A percentile compares a stretch with the other conserved stretches of the same genome.
Conservation (phyloP, 1,139 yeast genomes). For the Yamadazyma epiphylla region DNA sequence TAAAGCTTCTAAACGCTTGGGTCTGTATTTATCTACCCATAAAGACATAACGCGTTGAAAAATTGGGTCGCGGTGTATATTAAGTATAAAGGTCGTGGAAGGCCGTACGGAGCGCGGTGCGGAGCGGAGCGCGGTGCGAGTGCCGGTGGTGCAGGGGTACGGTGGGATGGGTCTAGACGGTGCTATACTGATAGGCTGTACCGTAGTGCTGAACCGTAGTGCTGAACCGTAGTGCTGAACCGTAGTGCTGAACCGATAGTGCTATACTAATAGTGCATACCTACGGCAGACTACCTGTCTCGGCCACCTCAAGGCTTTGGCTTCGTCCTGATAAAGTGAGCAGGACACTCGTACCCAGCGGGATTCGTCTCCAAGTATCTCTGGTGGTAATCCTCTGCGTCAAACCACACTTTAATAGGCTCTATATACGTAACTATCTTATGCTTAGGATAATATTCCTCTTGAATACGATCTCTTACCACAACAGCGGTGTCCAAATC, state of each 20-base stretch:
- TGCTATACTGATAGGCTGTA: not conserved
- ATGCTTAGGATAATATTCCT: conserved; percentile 42
- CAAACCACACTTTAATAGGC: conserved; percentile 69
- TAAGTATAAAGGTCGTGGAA: not conserved
- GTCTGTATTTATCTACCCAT: conserved; percentile 96
- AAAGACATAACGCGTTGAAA: conserved; percentile 56
- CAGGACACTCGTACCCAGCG: conserved; percentile 83
- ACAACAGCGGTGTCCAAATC: conserved; percentile 25
- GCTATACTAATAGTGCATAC: too few species aligned
- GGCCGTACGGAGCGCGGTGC: not conserved
- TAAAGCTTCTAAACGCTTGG: conserved; percentile 59
- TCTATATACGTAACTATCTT: conserved; percentile 59
- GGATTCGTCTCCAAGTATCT: conserved; percentile 75
- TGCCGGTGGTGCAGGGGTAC: not conserved
- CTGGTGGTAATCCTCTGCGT: conserved; percentile 95
- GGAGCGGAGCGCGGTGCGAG: not conserved
- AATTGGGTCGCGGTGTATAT: not conserved
- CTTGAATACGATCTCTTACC: conserved; percentile 29
- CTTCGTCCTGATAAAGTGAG: conserved; percentile 62
- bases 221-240: not conserved
- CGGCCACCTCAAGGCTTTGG: conserved; percentile 25
- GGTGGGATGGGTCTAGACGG: not conserved
- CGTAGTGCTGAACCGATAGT: not conserved
- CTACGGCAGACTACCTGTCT: too few species aligned
- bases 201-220: not conserved